A percentile compares a stretch with the other conserved stretches of the same genome.
These are phyloP conservation scores for Sporothrix globosa DNA, from an alignment of 2,329 filamentous ascomycete species.

Conservation along the genomic window DNA sequence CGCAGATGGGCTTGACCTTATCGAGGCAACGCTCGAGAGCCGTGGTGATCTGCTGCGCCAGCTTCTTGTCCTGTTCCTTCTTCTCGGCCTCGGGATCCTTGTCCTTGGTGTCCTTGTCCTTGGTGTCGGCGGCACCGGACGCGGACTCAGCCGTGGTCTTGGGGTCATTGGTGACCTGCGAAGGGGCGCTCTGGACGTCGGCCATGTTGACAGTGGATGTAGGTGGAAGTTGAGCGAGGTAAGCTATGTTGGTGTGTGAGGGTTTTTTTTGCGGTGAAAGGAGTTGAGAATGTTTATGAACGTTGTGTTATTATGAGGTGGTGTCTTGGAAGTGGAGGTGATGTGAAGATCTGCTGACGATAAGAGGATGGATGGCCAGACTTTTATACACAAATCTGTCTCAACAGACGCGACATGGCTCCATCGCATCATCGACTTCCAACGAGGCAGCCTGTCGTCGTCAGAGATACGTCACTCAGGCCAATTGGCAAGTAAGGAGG, in stretches of 20 bases:
- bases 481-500: neutral
- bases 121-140: neutral
- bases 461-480: constrained; percentile 14
- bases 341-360: too few species aligned
- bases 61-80: constrained; percentile 68
- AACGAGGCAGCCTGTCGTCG: neutral
- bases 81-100: constrained; percentile 42
- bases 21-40: constrained; percentile 80
- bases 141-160: neutral
- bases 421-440: neutral
- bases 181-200: constrained; percentile 6
- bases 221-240: neutral
- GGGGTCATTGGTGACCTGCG: neutral
- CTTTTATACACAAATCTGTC: neutral
- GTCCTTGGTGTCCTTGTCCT: neutral
- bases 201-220: neutral
- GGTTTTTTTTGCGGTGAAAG: neutral
- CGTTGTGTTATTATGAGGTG: neutral
- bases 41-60: constrained; percentile 73
- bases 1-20: constrained; percentile 80
- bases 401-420: too few species aligned
- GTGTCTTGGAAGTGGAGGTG: neutral
- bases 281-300: neutral
- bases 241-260: neutral
- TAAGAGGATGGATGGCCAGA: neutral